Conservation (phyloP, 768 basidiomycete genomes). For the Naganishia randhawae region DNA sequence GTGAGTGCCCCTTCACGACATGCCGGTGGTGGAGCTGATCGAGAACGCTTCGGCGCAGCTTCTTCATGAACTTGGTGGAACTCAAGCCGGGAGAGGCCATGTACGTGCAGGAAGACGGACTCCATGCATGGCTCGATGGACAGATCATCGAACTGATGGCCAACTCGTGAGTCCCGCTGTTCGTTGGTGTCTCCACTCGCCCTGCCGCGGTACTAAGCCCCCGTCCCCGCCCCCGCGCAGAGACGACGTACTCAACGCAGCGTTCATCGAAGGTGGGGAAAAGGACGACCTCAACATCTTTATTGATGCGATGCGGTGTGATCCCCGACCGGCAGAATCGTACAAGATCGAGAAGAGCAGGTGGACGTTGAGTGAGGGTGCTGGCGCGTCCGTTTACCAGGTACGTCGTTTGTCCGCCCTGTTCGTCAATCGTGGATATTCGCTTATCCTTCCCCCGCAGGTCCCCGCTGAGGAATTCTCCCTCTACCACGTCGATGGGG, state of each 20-base stretch:
- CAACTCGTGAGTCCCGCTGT: slow-evolving; percentile 52
- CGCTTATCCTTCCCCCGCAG: slow-evolving; percentile 15
- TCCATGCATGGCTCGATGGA: slow-evolving; percentile 89
- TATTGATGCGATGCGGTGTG: slow-evolving; percentile 34
- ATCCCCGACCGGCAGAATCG: slow-evolving; percentile 28
- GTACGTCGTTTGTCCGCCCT: not conserved
- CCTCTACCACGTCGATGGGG: slow-evolving; percentile 35
- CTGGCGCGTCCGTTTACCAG: slow-evolving; percentile 28
- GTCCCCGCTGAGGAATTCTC: slow-evolving; percentile 46
- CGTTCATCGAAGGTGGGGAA: slow-evolving; percentile 36
- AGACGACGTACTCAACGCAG: slow-evolving; percentile 46
- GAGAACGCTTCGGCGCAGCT: slow-evolving; percentile 55
- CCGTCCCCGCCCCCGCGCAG: slow-evolving; percentile 5
- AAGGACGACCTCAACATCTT: slow-evolving; percentile 39
- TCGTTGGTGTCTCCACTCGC: too few species aligned
- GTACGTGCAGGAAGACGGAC: slow-evolving; percentile 90
- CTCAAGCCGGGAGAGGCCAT: slow-evolving; percentile 82
- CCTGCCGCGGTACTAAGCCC: not conserved
- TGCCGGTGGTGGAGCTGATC: too few species aligned
- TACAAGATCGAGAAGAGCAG: slow-evolving; percentile 24
- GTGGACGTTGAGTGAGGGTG: slow-evolving; percentile 22
- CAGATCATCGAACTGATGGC: slow-evolving; percentile 99
- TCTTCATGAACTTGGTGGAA: slow-evolving; percentile 77
- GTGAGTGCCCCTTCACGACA: too few species aligned
- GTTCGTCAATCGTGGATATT: not conserved